These are phyloP conservation scores for Coelastrella sp. DNA, from an alignment of 139 green algal genomes.

Conservation along the genomic window DNA sequence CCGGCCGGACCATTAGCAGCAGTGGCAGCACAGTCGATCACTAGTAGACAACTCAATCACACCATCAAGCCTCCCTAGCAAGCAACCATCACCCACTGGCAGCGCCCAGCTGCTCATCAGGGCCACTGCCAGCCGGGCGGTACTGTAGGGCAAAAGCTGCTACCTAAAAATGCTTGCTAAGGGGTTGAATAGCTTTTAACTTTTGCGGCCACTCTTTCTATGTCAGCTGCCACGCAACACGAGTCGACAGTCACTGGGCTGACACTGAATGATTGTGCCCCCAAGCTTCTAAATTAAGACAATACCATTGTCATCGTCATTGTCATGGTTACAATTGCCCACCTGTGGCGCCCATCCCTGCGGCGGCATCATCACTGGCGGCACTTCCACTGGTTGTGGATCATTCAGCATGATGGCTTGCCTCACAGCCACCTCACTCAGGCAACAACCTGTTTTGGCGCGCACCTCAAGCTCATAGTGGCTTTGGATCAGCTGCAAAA, in stretches of 20 bases:
- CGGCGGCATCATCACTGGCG: not conserved
- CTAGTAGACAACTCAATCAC: not conserved
- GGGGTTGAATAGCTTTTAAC: not conserved
- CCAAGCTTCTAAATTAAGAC: not conserved
- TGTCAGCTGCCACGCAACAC: not conserved
- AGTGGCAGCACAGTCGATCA: not conserved
- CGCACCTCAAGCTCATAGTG: slow-evolving; percentile 36
- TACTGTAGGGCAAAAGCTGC: not conserved
- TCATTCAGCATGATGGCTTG: slow-evolving; percentile 14
- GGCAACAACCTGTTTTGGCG: slow-evolving; percentile 36
- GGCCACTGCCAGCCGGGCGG: no score
- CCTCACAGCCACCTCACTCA: not conserved
- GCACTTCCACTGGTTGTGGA: not conserved
- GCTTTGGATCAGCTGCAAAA: slow-evolving; percentile 4
- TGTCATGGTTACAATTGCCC: not conserved
- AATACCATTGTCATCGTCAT: not conserved
- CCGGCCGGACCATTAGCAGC: not conserved
- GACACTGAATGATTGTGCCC: not conserved
- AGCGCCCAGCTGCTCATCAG: no score
- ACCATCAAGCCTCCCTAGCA: no score
- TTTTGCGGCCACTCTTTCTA: not conserved
- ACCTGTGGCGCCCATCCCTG: slow-evolving; percentile 19
- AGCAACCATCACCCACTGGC: no score
- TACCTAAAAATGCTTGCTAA: not conserved
- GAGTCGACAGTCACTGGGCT: not conserved